Evolutionary conservation across 2,329 filamentous ascomycete species (phyloP), one percentile per base, ranked within the genome.

Genomic region (Didymellaceae sp.): DNA sequence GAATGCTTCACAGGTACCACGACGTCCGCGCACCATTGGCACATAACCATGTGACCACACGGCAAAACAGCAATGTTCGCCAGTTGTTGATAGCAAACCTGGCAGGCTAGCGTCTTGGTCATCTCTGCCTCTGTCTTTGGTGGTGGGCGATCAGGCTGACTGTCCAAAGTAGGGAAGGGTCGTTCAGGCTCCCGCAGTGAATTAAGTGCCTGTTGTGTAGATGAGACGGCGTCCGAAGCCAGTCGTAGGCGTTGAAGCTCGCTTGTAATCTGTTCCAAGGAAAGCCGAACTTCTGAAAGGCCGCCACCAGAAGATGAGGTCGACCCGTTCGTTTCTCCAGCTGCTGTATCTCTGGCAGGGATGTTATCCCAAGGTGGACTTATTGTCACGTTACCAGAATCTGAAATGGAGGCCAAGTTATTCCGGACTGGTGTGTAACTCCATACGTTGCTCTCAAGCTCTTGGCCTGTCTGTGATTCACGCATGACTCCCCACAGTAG

Each of bases 11-110:
- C 70, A 2, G 80, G 80, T 25, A 79, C 73, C 34, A 78, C 74
- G 40, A 79, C 74, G 40, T 80, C 78, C 3, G 78, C 79, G 56
- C 81, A 83, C 80, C 80, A 83, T 30, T 74, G 68, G 59, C 81
- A 83, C 73, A 83, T 78, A 25, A 79, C 74, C 54, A 82, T 73
- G 62, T 83, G 80, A 0, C 81, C 81, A 52, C 81, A 84, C 0
- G 81, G 81, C 26, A 83, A 58, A 14, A 81, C 67, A 2, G 78
- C 80, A 6, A 78, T 77, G 52, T 82, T 78, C 0, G 81, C 78
- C 2, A 78, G 39, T 59, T 83, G 81, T 8, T 72, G 73, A 58
- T 80, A 80, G 61, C 81, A 84, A 14, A 82, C 74, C 52, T 79
- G 77, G 56, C 81, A 84, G 32, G 80, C 75, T 21, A 84, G 63